phyloP scores from a whole-genome alignment of 2,329 filamentous ascomycete species.

The Aureobasidium sp. region DNA sequence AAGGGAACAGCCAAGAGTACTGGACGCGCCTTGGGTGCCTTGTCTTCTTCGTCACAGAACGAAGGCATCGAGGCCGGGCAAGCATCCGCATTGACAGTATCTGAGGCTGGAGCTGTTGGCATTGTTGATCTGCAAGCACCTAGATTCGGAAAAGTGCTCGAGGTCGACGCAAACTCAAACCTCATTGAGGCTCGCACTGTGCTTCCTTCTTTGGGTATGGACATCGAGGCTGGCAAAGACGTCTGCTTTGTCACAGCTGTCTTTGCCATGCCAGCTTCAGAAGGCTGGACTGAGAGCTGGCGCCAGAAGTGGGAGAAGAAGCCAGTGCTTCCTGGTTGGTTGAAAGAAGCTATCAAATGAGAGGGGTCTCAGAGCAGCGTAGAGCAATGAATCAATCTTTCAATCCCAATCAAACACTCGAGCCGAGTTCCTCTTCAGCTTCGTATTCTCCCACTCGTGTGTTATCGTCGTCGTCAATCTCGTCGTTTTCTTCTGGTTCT shows the following conservation, averaged over 20 bases:
- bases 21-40: conserved; percentile 43
- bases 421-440: too few relatives aligned
- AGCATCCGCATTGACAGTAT: conserved; percentile 35
- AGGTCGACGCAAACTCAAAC: conserved; percentile 73
- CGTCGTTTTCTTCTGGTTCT: too few relatives aligned
- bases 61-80: conserved; percentile 35
- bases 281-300: conserved; percentile 45
- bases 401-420: not conserved
- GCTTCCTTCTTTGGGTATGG: conserved; percentile 59
- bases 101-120: conserved; percentile 42
- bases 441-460: too few relatives aligned
- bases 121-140: conserved; percentile 35
- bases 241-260: conserved; percentile 63
- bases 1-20: conserved; percentile 50
- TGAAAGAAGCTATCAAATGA: not conserved
- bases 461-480: too few relatives aligned
- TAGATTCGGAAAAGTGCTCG: conserved; percentile 57
- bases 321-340: conserved; percentile 18
- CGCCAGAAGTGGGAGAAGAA: conserved; percentile 38
- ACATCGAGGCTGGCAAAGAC: conserved; percentile 47
- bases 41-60: conserved; percentile 26
- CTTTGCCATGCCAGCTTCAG: conserved; percentile 57
- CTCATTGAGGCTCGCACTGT: conserved; percentile 62
- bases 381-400: not conserved
- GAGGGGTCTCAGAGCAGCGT: not conserved